Evolutionary conservation across 2,329 filamentous ascomycete species (phyloP).

Genomic region (Beauveria sp.): DNA sequence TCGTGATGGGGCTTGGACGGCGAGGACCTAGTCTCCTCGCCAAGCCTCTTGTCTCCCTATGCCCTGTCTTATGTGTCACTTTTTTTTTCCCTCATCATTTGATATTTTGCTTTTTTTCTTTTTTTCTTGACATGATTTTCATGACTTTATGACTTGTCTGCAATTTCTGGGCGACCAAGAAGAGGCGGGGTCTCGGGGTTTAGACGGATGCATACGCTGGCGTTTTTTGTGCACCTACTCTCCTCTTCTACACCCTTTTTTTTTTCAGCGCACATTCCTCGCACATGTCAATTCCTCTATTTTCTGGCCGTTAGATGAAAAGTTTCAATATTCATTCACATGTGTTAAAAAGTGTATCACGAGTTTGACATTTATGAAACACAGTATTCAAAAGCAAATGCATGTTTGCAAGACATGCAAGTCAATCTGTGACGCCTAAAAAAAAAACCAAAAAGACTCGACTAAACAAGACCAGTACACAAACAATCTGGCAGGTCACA

Average conservation of each 20-base stretch:
- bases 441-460: no score
- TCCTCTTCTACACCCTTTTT: not conserved
- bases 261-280: not conserved
- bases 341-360: not conserved
- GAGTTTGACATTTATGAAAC: not conserved
- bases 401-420: not conserved
- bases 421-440: not conserved
- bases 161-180: not conserved
- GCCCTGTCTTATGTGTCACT: not conserved
- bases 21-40: conserved; percentile 5
- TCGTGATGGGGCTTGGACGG: conserved; percentile 6
- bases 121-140: not conserved
- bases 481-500: not conserved
- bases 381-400: not conserved
- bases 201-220: conserved; percentile 1
- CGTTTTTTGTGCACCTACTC: not conserved
- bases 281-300: not conserved
- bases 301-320: not conserved
- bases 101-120: not conserved
- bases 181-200: not conserved
- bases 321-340: not conserved
- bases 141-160: not conserved
- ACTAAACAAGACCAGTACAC: not conserved
- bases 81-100: not conserved
- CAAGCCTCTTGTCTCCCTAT: not conserved